These are phyloP conservation scores for Alternaria sp. DNA, from an alignment of 2,329 filamentous ascomycete genomes.

Conservation along the genomic window DNA sequence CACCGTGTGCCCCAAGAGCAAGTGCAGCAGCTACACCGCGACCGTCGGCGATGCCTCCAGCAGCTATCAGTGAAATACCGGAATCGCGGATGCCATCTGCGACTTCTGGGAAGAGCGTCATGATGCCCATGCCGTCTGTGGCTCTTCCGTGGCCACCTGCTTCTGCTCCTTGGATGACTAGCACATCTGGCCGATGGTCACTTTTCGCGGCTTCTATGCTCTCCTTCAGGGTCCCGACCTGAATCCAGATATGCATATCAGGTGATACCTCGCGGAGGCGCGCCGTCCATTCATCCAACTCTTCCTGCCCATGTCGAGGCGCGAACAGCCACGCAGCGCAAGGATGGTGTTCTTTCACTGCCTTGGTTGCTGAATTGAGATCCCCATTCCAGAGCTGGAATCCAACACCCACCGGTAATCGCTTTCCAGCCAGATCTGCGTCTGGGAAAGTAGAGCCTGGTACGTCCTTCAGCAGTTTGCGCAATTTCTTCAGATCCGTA, in stretches of 20 bases:
- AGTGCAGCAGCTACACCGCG: conserved; percentile 63
- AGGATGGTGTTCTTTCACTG: conserved; percentile 61
- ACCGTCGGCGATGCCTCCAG: conserved; percentile 65
- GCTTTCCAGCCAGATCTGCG: conserved; percentile 7
- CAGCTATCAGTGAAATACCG: conserved; percentile 54
- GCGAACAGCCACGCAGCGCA: conserved; percentile 71
- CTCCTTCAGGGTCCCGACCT: conserved; percentile 64
- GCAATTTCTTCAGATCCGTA: conserved; percentile 8
- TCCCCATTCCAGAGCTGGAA: conserved; percentile 61
- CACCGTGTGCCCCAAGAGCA: conserved; percentile 59
- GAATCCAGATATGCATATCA: conserved; percentile 60
- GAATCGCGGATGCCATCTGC: conserved; percentile 43
- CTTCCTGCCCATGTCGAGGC: conserved; percentile 50
- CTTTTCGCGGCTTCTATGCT: conserved; percentile 57
- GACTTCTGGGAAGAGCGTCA: conserved; percentile 65
- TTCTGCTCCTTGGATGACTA: conserved; percentile 67
- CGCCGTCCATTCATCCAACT: conserved; percentile 39
- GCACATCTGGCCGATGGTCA: conserved; percentile 57
- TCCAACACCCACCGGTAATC: conserved; percentile 63
- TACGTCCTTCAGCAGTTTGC: neutral
- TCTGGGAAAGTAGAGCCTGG: neutral
- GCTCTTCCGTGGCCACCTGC: conserved; percentile 68
- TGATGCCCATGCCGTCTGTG: conserved; percentile 48
- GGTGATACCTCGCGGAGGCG: conserved; percentile 40
- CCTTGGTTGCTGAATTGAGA: conserved; percentile 55